Evolutionary conservation across 805 yeast genomes (phyloP).

Genomic region (Debaryomyces maramus): DNA sequence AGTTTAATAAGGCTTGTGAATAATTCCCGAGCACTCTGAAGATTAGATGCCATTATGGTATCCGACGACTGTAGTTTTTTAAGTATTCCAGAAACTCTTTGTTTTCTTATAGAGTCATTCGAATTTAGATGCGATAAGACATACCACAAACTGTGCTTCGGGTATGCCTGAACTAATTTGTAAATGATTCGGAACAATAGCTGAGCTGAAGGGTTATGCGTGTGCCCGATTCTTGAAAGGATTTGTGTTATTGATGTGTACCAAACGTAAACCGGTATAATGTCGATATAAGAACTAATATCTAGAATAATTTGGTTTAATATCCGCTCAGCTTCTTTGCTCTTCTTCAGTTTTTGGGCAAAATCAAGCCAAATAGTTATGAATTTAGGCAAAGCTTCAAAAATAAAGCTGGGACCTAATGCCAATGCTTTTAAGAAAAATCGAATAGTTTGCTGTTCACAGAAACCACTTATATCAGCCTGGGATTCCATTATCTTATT

Average conservation of each 20-base stretch:
- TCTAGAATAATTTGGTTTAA: slow-evolving; percentile 50
- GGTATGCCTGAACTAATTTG: slow-evolving; percentile 62
- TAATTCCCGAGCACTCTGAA: slow-evolving; percentile 31
- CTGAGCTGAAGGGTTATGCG: slow-evolving; percentile 53
- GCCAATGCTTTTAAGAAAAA: slow-evolving; percentile 60
- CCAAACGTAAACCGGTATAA: slow-evolving; percentile 60
- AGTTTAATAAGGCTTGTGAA: slow-evolving; percentile 45
- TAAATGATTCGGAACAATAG: slow-evolving; percentile 59
- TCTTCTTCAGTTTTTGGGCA: slow-evolving; percentile 32
- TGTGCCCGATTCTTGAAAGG: slow-evolving; percentile 73
- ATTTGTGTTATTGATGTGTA: slow-evolving; percentile 85
- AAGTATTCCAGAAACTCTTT: slow-evolving; percentile 27
- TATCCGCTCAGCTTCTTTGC: slow-evolving; percentile 33
- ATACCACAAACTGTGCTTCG: slow-evolving; percentile 85
- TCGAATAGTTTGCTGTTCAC: slow-evolving; percentile 55
- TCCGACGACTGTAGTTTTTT: slow-evolving; percentile 14
- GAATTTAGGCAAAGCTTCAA: slow-evolving; percentile 87
- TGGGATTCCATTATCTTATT: slow-evolving; percentile 75
- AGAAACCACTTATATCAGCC: slow-evolving; percentile 45
- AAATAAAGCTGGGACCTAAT: slow-evolving; percentile 62
- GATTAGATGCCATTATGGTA: slow-evolving; percentile 13
- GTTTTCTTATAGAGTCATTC: slow-evolving; percentile 29
- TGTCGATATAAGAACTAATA: slow-evolving; percentile 42
- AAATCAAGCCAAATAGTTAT: slow-evolving; percentile 90
- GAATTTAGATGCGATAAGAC: slow-evolving; percentile 72